Conservation (phyloP, 2,329 filamentous ascomycete genomes). For the Colletotrichum sp. region DNA sequence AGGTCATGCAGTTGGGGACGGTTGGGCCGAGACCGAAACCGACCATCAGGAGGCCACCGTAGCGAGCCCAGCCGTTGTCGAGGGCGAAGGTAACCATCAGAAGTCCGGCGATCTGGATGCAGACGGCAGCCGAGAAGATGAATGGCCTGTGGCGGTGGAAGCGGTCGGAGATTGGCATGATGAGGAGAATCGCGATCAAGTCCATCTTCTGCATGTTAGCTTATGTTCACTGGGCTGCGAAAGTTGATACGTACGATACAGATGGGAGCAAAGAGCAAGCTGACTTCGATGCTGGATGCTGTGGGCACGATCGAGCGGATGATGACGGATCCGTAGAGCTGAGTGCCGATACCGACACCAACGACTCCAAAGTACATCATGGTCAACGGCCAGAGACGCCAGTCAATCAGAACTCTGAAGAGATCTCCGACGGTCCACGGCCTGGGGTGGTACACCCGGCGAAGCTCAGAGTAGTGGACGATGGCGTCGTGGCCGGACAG, state of each 20-base stretch:
- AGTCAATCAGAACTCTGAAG: conserved; percentile 75
- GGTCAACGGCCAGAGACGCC: conserved; percentile 85
- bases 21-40: conserved; percentile 91
- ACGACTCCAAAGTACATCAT: conserved; percentile 97
- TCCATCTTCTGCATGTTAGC: conserved; percentile 63
- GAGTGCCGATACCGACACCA: conserved; percentile 88
- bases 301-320: conserved; percentile 78
- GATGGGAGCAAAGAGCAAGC: conserved; percentile 86
- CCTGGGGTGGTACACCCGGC: conserved; percentile 77
- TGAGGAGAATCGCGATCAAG: conserved; percentile 81
- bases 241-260: conserved; percentile 72
- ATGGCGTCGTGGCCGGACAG: conserved; percentile 78
- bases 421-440: conserved; percentile 78
- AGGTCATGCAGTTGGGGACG: conserved; percentile 92
- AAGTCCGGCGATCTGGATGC: conserved; percentile 82
- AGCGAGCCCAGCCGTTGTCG: conserved; percentile 78
- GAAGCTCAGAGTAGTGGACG: conserved; percentile 84
- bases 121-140: conserved; percentile 79
- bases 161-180: conserved; percentile 85
- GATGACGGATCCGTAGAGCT: conserved; percentile 87
- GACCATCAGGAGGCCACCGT: conserved; percentile 87
- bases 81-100: conserved; percentile 79
- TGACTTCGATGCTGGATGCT: conserved; percentile 77
- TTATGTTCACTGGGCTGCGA: background rate
- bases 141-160: conserved; percentile 81